These are phyloP conservation scores for Dalbergia cochinchinensis DNA, from an alignment of 306 rosid species.

Conservation along the genomic window DNA sequence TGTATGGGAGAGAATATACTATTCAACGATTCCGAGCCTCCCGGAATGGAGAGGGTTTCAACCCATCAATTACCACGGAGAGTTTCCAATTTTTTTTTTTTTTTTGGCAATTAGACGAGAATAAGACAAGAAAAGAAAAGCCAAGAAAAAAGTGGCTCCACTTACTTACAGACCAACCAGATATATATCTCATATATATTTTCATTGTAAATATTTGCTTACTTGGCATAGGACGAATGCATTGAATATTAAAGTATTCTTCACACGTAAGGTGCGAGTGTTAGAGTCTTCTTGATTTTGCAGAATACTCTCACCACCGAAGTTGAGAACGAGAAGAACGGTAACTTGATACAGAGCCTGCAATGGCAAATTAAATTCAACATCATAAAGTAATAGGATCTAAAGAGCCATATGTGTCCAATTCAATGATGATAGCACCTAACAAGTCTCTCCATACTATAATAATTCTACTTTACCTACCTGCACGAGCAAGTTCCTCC, in stretches of 20 bases:
- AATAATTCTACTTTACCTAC: constrained; percentile 47
- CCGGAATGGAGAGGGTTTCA: neutral
- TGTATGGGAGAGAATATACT: neutral
- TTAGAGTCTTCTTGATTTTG: constrained; percentile 32
- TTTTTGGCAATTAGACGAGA: no score
- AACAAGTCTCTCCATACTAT: constrained; percentile 22
- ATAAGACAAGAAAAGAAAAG: neutral
- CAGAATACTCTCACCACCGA: constrained; percentile 67
- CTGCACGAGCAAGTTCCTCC: constrained; percentile 94
- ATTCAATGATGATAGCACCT: neutral
- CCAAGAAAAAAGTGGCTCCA: no score
- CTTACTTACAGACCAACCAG: no score
- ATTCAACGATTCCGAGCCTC: neutral
- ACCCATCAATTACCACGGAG: constrained; percentile 11
- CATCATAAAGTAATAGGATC: constrained; percentile 18
- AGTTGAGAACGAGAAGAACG: constrained; percentile 84
- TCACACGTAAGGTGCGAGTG: constrained; percentile 55
- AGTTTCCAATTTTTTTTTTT: neutral
- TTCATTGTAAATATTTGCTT: constrained; percentile 43
- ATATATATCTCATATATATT: neutral
- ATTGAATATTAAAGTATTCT: constrained; percentile 89
- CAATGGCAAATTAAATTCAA: constrained; percentile 31
- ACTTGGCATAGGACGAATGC: constrained; percentile 95
- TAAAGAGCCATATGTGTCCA: constrained; percentile 22
- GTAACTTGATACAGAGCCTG: constrained; percentile 88